Conservation (phyloP, 2,329 filamentous ascomycete species). For the Bipolaris oryzae region DNA sequence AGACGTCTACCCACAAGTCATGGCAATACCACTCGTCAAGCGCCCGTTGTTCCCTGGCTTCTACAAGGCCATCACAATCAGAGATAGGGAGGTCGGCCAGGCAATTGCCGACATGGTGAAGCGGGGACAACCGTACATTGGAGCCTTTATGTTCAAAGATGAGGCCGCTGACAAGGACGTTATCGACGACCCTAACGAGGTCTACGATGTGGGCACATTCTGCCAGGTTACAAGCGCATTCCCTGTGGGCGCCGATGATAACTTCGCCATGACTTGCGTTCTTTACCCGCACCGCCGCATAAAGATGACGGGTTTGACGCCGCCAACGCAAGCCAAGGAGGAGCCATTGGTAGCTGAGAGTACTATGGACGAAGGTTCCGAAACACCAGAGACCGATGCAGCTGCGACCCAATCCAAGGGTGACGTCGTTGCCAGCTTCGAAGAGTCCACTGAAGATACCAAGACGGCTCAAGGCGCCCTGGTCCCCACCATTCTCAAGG, state of each 20-base stretch:
- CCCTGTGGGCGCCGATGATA: conserved; percentile 78
- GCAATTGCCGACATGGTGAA: conserved; percentile 98
- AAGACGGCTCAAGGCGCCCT: conserved; percentile 65
- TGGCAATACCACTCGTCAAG: conserved; percentile 95
- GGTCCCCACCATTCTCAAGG: conserved; percentile 87
- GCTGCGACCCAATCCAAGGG: conserved; percentile 61
- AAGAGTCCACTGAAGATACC: conserved; percentile 74
- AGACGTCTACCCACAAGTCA: conserved; percentile 95
- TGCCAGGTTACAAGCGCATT: conserved; percentile 98
- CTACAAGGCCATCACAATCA: conserved; percentile 98
- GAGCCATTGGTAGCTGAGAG: conserved; percentile 43
- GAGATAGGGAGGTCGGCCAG: conserved; percentile 85
- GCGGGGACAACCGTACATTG: conserved; percentile 94
- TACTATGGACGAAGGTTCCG: conserved; percentile 49
- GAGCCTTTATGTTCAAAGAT: conserved; percentile 96
- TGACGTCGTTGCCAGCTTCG: conserved; percentile 95
- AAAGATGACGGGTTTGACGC: conserved; percentile 81
- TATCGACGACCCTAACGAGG: conserved; percentile 87
- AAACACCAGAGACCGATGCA: conserved; percentile 56
- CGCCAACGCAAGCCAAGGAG: conserved; percentile 59
- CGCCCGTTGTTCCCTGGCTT: conserved; percentile 95
- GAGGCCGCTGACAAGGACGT: conserved; percentile 92
- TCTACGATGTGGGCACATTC: conserved; percentile 95
- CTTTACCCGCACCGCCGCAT: conserved; percentile 96
- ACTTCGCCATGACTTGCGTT: conserved; percentile 85